These are phyloP conservation scores for Phoma sp. DNA, from an alignment of 2,329 filamentous ascomycete genomes.

Conservation along the genomic window DNA sequence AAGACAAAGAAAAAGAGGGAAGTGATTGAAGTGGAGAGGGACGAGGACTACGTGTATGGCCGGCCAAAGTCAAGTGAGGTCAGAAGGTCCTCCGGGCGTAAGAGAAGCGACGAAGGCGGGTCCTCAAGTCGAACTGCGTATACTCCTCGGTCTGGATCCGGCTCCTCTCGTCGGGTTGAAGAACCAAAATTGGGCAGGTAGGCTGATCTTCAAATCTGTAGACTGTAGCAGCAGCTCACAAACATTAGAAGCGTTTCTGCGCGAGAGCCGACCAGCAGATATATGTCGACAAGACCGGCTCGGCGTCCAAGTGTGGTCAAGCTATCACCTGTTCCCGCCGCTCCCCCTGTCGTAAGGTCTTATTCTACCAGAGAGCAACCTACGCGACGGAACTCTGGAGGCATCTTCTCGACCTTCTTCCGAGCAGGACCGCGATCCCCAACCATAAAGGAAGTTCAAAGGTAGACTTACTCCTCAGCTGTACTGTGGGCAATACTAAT, in stretches of 20 bases:
- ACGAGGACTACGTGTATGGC: constrained; percentile 44
- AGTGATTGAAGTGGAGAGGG: constrained; percentile 30
- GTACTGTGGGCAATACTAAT: not conserved
- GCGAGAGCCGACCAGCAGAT: constrained; percentile 39
- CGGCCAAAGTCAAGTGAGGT: constrained; percentile 37
- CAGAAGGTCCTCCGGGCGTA: constrained; percentile 35
- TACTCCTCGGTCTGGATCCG: constrained; percentile 43
- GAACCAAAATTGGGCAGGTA: constrained; percentile 42
- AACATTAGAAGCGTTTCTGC: constrained; percentile 37
- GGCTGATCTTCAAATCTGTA: constrained; percentile 2
- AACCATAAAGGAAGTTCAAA: constrained; percentile 36
- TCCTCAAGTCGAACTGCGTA: constrained; percentile 45
- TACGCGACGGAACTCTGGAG: constrained; percentile 41
- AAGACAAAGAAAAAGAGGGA: constrained; percentile 39
- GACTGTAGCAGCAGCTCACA: constrained; percentile 23
- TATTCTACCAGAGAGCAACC: constrained; percentile 38
- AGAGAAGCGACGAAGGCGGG: constrained; percentile 44
- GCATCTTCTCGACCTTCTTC: constrained; percentile 44
- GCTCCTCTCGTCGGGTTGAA: constrained; percentile 40
- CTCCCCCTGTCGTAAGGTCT: constrained; percentile 34
- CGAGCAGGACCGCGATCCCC: constrained; percentile 33
- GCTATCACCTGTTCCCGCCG: constrained; percentile 27
- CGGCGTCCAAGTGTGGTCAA: constrained; percentile 43
- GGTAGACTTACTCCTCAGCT: constrained; percentile 17
- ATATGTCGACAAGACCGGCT: constrained; percentile 38